A percentile compares a stretch with the other conserved stretches of the same genome.
Conservation (phyloP, 371 early-diverging fungal species). For the Syncephalastrum sp. region DNA sequence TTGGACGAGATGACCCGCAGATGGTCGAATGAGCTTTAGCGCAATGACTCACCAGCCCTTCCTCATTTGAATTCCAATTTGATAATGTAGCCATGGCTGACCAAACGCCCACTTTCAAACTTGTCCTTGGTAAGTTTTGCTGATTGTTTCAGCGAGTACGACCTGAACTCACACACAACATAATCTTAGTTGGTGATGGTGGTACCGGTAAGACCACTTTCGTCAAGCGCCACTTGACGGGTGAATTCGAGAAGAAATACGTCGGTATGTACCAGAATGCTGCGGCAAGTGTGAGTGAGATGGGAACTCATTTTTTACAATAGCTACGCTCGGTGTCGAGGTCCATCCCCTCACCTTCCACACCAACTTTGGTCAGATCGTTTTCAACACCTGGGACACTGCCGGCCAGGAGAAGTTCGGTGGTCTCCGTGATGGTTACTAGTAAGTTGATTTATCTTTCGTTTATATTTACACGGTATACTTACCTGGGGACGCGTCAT, state of each 20-base stretch:
- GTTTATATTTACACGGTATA: background rate
- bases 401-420: slow-evolving; percentile 99
- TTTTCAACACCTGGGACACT: slow-evolving; percentile 99
- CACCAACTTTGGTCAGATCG: slow-evolving; percentile 95
- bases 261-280: slow-evolving; percentile 71
- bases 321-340: slow-evolving; percentile 99
- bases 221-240: slow-evolving; percentile 99
- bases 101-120: slow-evolving; percentile 76
- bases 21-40: background rate
- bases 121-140: slow-evolving; percentile 68
- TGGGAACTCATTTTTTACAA: background rate
- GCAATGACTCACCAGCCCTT: background rate
- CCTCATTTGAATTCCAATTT: background rate
- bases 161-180: no score
- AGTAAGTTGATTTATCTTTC: slow-evolving; percentile 61
- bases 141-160: slow-evolving; percentile 7
- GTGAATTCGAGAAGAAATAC: slow-evolving; percentile 99
- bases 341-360: slow-evolving; percentile 97
- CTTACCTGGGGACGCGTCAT: background rate
- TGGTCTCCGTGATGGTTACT: slow-evolving; percentile 99
- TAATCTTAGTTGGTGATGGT: slow-evolving; percentile 94
- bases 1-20: background rate
- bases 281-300: background rate
- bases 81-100: slow-evolving; percentile 30
- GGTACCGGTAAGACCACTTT: slow-evolving; percentile 99